Evolutionary conservation across 2,329 filamentous ascomycete genomes (phyloP), one percentile per base, ranked within the genome.

Genomic region (Gyromitra esculenta): DNA sequence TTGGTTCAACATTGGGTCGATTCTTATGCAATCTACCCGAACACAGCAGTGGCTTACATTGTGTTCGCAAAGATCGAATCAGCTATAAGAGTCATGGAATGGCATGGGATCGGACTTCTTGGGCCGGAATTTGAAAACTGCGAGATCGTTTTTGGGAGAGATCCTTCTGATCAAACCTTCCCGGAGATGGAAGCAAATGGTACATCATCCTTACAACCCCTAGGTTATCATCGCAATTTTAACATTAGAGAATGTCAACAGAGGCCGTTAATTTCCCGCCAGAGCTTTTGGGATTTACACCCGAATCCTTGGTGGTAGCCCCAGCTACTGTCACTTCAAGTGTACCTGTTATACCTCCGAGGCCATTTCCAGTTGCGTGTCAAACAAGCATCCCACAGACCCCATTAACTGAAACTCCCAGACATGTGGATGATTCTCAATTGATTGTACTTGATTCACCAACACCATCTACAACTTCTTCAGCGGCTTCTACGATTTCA

Each of bases 51-150:
- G 9, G 59, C 37, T 25, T 64, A 65, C 18, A 18, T 72, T 6
- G 59, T 65, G n/a, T 64, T 72, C 5, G 54, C 50, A 8, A 54
- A 39, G 48, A 48, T 72, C 1, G 60, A 45, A n/a, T 43, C 59
- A 4, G 69, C 69, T 8, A 72, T 72, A 48, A 72, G 50, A 37
- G 59, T 72, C 1, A 64, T 72, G 69, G 50, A 37, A 45, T 72
- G 69, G 69, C 39, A 45, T 15, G 9, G 56, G 4, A 13, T 35
- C 3, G 69, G 59, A 7, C 50, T 43, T 21, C 48, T 72, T 13
- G 69, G 69, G 1, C 35, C 37, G 2, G 69, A 72, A 45, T 45
- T 72, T n/a, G 21, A 65, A 31, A 35, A 37, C 18, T 65, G 59
- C 9, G 25, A 56, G 3, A 48, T 65, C 6, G 11, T 39, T 35